Evolutionary conservation across 768 basidiomycete species (phyloP), one percentile per base, ranked within the genome.

Genomic region (Cantharellus cinnabarinus): DNA sequence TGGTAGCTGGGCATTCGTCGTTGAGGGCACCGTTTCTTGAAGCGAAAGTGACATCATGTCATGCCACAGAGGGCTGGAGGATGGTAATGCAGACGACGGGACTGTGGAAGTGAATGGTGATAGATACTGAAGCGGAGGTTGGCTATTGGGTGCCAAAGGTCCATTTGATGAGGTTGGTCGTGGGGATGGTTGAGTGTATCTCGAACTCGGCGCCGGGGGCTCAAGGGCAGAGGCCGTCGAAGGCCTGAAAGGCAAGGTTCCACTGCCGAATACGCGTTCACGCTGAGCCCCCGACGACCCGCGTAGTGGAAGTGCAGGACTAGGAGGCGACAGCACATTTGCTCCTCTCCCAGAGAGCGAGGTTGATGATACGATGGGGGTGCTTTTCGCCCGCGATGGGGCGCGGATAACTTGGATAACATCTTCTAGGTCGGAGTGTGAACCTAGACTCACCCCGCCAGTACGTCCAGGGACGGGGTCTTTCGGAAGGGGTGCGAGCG

Each of bases 321-420:
- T 54, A 10, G 7, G 7, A 54, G 52, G 35, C 10, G 52, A 54
- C 52, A 54, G 52, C 7, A 54, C 52, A 37, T 54, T 54, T 37
- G 7, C 10, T 10, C 52, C 7, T 7, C 35, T 7, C 20, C 20
- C 20, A 54, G 52, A 37, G 10, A 37, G 7, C 14, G 10, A 10
- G 7, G 14, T 54, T 14, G 56, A 14, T 5, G 56, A 57, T 5
- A 42, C 38, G 14, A 57, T 57, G 5, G 56, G 56, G 14, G 56
- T 57, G 40, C 56, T 57, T 42, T 42, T 40, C 34, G 56, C 56
- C 14, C 56, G 56, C 10, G 56, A 57, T 14, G 56, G 56, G 37
- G 56, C 52, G 10, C 52, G 10, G 7, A 10, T 10, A 54, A 54
- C 10, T 54, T 54, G 7, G 52, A 10, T 37, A 37, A 54, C 7